Evolutionary conservation across 1,284 basidiomycete species (phyloP), one percentile per base, ranked within the genome.

Genomic region (Sporisorium reilianum): DNA sequence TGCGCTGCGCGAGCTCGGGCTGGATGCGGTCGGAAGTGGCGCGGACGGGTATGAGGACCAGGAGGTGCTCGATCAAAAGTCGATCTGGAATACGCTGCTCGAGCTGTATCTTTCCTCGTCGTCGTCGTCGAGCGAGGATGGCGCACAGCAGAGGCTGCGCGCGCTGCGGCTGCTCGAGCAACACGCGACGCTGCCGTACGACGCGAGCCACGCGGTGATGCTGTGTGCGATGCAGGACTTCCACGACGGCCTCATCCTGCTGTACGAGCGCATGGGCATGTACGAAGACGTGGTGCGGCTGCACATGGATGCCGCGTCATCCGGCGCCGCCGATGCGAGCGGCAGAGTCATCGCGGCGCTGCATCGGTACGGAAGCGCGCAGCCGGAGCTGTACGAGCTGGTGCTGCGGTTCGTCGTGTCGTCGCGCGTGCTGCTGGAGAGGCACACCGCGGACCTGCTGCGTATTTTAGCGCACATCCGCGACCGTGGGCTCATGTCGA

Each of bases 251-350:
- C 88, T 97, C 11, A 91, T 98, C 0, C 86, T 93, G 10, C 87
- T 99, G 0, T 98, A 95, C 92, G 96, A 98, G 86, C 90, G 90
- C 57, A 88, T 95, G 87, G 94, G 92, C 3, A 95, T 98, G 95
- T 93, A 94, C 85, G 97, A 98, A 80, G 95, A 97, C 73, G 90
- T 98, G 40, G 81, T 99, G 28, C 89, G 94, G 22, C 95, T 93
- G 86, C 95, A 92, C 90, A 96, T 96, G 64, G 73, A 79, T 9
- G 41, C 60, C 2, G 89, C 91, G 91, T 58, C 87, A 23, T 20
- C 62, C 18, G 49, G 58, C 12, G 86, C 30, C 5, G 32, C 86
- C 18, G 40, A 34, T 10, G 50, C 45, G 12, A 60, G 41, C 20
- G 45, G 65, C 23, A 89, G 92, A 80, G 92, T 97, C 10, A 87